A percentile compares a stretch with the other conserved stretches of the same genome.
Conservation (phyloP, 139 green algal genomes). For the Bryopsis sp. region DNA sequence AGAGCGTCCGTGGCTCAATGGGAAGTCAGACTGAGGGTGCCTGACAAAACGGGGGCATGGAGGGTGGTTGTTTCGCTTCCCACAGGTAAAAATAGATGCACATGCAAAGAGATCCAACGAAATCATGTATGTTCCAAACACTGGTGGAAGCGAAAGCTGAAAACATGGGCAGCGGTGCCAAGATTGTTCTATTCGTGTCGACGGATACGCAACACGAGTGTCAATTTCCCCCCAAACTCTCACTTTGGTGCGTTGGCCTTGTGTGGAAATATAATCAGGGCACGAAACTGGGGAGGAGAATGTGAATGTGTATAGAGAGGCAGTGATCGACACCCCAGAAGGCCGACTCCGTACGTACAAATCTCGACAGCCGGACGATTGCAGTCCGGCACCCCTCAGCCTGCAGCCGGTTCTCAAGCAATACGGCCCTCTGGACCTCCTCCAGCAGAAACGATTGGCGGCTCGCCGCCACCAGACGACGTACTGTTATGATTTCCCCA, state of each 20-base stretch:
- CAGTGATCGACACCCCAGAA: conserved; percentile 16
- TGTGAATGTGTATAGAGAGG: conserved; percentile 83
- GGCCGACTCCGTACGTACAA: background rate
- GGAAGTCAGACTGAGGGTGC: conserved; percentile 65
- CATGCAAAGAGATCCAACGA: too few species aligned
- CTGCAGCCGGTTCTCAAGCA: conserved; percentile 38
- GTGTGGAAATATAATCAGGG: too few species aligned
- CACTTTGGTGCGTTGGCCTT: too few species aligned
- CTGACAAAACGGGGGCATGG: conserved; percentile 52
- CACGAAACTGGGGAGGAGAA: conserved; percentile 80
- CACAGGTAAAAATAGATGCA: conserved; percentile 51
- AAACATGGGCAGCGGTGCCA: too few species aligned
- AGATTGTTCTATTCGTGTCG: too few species aligned
- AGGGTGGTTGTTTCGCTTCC: conserved; percentile 72
- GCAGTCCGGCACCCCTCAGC: background rate
- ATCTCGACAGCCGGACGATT: background rate
- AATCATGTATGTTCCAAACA: too few species aligned
- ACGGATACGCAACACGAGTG: too few species aligned
- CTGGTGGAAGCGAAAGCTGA: too few species aligned
- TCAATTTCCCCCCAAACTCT: too few species aligned
- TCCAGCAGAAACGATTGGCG: conserved; percentile 71
- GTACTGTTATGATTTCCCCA: conserved; percentile 94
- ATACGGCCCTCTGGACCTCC: conserved; percentile 64
- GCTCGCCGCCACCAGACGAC: conserved; percentile 74
- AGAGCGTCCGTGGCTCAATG: conserved; percentile 62